These are phyloP conservation scores for Stephanodiscus triporus DNA, from an alignment of 108 stramenopile genomes.

Conservation along the genomic window DNA sequence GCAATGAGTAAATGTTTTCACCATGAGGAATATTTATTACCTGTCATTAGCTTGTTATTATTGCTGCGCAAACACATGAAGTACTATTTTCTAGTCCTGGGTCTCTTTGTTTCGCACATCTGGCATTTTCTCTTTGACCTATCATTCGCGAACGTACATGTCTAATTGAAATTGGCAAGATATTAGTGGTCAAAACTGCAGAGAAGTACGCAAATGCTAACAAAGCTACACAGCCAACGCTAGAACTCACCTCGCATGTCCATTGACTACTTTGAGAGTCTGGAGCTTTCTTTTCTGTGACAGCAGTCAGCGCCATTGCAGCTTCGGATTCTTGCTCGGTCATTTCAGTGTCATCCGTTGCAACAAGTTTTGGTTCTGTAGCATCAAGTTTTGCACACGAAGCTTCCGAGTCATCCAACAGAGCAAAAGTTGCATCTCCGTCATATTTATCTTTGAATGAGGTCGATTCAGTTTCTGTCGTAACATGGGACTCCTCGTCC, in stretches of 20 bases:
- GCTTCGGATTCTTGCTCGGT: neutral
- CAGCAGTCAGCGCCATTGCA: neutral
- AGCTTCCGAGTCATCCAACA: neutral
- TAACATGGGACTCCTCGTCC: neutral
- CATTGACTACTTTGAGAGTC: neutral
- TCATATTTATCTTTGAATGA: neutral
- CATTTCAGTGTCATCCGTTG: neutral
- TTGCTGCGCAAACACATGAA: no score
- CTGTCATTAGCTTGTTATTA: no score
- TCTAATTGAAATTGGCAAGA: neutral
- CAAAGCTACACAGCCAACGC: neutral
- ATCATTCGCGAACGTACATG: constrained; percentile 62
- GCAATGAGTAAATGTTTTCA: no score
- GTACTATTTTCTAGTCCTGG: constrained; percentile 2
- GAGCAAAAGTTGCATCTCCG: neutral
- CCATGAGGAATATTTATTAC: no score
- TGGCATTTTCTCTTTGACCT: constrained; percentile 54
- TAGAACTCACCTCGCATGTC: constrained; percentile 8
- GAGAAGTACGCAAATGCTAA: neutral
- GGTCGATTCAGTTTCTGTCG: neutral
- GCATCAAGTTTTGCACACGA: neutral
- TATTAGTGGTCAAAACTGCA: neutral
- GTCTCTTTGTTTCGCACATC: constrained; percentile 33
- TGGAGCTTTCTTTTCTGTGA: neutral
- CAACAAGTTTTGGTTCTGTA: neutral